Evolutionary conservation across 768 basidiomycete species (phyloP), one percentile per base, ranked within the genome.

Genomic region (Suillus subalutaceus): DNA sequence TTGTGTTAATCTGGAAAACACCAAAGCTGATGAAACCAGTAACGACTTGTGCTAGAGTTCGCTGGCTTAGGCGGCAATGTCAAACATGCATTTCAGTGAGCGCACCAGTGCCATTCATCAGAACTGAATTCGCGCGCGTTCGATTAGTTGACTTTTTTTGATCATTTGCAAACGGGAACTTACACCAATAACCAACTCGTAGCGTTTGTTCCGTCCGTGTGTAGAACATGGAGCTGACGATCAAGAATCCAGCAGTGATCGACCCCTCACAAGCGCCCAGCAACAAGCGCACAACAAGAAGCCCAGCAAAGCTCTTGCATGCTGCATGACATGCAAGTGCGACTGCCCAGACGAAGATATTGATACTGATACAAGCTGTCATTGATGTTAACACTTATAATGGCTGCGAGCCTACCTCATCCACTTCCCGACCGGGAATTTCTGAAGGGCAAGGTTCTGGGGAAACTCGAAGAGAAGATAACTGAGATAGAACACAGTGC

Each of bases 171-270:
- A 18, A 32, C n/a, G 46, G 5, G 8, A 10, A 78, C 87, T 74
- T 71, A 90, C 88, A 89, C 88, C 88, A 90, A 70, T 88, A 90
- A 2, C 89, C 88, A 53, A 89, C 86, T 32, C 89, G 78, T 56
- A 83, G 68, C 0, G 87, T 89, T 69, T 88, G 87, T 69, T 90
- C 89, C 23, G 72, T 83, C 43, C 87, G 81, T 0, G 87, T 89
- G 71, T 90, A 90, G 72, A 90, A 90, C 88, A 90, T 89, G 35
- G 86, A 84, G 48, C 80, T 89, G 63, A 90, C 86, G 64, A 90
- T 87, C 81, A 90, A 77, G 74, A 90, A 89, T 0, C 88, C 89
- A 5, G 90, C 86, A 0, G 89, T 90, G 67, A 89, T 87, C 8
- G 77, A 77, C 12, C 80, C 89, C 74, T 91, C 89, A 73, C 88